These are phyloP conservation scores for Tylopilus vinaceipallidus DNA, from an alignment of 768 basidiomycete species.

Conservation along the genomic window DNA sequence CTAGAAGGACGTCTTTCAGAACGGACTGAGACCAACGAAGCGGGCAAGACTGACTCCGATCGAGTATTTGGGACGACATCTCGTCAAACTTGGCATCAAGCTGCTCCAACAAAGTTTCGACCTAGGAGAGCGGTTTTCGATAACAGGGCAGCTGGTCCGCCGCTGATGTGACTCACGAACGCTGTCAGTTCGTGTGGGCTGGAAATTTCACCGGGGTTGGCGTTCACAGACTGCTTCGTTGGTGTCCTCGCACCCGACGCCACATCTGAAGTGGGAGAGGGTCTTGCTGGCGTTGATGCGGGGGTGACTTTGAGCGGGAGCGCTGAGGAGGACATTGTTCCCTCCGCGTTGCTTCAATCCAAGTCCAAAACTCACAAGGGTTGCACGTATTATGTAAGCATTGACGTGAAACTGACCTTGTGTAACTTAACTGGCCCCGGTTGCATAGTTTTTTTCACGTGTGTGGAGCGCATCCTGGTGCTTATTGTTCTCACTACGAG, in stretches of 20 bases:
- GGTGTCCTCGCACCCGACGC: constrained; percentile 39
- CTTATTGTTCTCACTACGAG: constrained; percentile 8
- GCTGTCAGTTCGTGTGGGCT: constrained; percentile 94
- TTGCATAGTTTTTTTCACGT: too few relatives aligned
- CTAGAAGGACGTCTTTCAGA: constrained; percentile 39
- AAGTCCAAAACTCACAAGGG: background rate
- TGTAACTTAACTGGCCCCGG: background rate
- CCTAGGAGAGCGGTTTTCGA: constrained; percentile 42
- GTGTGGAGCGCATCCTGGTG: too few relatives aligned
- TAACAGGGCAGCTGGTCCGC: constrained; percentile 2
- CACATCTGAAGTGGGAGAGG: constrained; percentile 17
- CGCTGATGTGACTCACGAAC: constrained; percentile 60
- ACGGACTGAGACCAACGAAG: background rate
- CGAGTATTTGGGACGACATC: constrained; percentile 88
- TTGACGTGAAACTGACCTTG: constrained; percentile 10
- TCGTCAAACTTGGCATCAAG: constrained; percentile 90
- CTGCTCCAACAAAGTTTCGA: constrained; percentile 84
- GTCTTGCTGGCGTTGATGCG: constrained; percentile 50
- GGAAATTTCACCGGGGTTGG: constrained; percentile 65
- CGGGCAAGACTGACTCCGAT: constrained; percentile 58
- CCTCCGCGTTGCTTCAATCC: background rate
- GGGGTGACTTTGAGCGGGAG: constrained; percentile 66
- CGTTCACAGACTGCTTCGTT: constrained; percentile 40
- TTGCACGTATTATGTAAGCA: constrained; percentile 13
- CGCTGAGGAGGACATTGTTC: constrained; percentile 48